Evolutionary conservation across 305 asterid species (phyloP), one percentile per base, ranked within the genome.

Genomic region (Fraxinus dipetala): DNA sequence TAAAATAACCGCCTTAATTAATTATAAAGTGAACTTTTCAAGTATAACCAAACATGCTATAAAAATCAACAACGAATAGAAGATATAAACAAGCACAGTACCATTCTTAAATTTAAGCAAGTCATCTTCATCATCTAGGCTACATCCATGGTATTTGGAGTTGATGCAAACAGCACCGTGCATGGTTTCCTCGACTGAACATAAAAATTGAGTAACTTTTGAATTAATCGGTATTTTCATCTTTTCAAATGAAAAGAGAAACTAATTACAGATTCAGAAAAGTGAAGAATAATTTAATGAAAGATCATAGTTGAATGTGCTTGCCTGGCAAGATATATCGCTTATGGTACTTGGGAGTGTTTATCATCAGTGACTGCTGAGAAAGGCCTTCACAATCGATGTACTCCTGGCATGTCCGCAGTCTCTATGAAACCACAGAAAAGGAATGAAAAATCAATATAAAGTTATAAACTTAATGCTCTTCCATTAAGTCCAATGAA

Each of bases 301-400:
- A 78, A 48, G 70, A 81, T 73, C 74, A 18, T 79, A 79, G 63
- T 59, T 34, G 34, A 77, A 30, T 38, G 78, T 31, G 77, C 74
- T 34, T 86, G 89, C 99, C 96, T 86, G 99, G 98, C 87, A 95
- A 88, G 82, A 93, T 93, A 86, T 92, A 95, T 84, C 96, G 87
- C 83, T 90, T 93, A 80, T 91, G 96, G 86, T 90, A 90, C 85
- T 89, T 89, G 26, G 99, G 99, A 80, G 97, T 93, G 87, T 90
- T 89, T 65, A 95, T 93, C 85, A 88, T 89, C 88, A 93, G 85
- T 54, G 95, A 93, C 83, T 95, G 99, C 89, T 95, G 98, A 10
- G 97, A 94, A 80, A 90, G 79, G 69, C 99, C 99, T 88, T 94
- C 96, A 0, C 91, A 88, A 61, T 92, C 97, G 61, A 94, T 90